Evolutionary conservation across 192 early-diverging fungal species (phyloP), one percentile per base, ranked within the genome.

Genomic region (Umbelopsis isabellina): DNA sequence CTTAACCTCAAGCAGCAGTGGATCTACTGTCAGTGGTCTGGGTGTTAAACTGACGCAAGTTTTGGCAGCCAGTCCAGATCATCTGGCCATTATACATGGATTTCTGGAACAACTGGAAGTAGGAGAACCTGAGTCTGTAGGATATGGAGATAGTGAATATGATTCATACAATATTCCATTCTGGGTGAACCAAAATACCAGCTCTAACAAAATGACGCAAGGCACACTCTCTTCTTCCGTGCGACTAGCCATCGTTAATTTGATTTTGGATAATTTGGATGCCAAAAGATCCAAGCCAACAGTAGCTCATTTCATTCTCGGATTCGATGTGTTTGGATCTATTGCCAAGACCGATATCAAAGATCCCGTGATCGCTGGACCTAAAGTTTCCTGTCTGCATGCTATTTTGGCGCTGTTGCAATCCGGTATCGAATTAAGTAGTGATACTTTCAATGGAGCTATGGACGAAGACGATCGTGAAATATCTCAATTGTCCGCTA

Each of bases 221-320:
- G 47, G 33, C 23, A 46, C 52, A 1, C 18, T 47, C 2, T 58
- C 46, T 5, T 64, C 71, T 21, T 79, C 89, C 33, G 84, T 97
- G 23, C 90, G 93, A 1, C 80, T 94, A 46, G 91, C 94, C 7
- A 92, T 97, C 47, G 77, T 98, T 49, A 92, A 97, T 51, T 76
- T 98, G 66, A 79, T 99, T 47, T 74, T 97, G 15, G 86, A 86
- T 18, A 98, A 96, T 76, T 64, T 94, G 10, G 70, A 76, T 8
- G 75, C 79, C 1, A 66, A 78, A 7, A 80, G 82, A 66, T 80
- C 84, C 6, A 80, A 86, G 15, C 92, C 95, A 0, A 93, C 89
- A 0, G 80, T 98, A 50, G 88, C 95, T 16, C 96, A 98, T 76
- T 98, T 92, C 64, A 80, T 99, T 51, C 83, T 99, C 3, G 97